phyloP scores from a whole-genome alignment of 371 early-diverging fungal species.

The Rhizopus stolonifer region DNA sequence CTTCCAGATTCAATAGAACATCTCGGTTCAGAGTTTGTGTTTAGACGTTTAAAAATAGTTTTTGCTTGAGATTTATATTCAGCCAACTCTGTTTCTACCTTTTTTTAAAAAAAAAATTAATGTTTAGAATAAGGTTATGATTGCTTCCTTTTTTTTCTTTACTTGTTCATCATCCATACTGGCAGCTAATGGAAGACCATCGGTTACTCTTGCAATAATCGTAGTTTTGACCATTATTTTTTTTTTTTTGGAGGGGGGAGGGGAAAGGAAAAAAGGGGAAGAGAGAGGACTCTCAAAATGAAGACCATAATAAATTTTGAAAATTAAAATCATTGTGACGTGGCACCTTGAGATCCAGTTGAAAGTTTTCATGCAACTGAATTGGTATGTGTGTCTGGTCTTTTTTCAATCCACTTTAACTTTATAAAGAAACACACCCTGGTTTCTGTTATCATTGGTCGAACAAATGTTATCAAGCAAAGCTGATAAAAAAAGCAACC shows the following conservation, averaged over 20 bases:
- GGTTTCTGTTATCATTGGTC: no score
- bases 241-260: not conserved
- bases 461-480: no score
- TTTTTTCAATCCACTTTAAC: no score
- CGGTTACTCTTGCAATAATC: constrained; percentile 91
- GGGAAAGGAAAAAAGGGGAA: constrained; percentile 3
- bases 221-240: constrained; percentile 89
- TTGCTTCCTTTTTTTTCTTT: constrained; percentile 6
- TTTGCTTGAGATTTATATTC: constrained; percentile 95
- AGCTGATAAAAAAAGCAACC: no score
- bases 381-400: no score
- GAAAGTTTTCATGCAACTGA: no score
- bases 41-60: constrained; percentile 83
- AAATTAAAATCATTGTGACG: constrained; percentile 3
- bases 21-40: constrained; percentile 81
- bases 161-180: constrained; percentile 98
- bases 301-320: not conserved
- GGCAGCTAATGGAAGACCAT: constrained; percentile 95
- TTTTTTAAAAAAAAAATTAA: not conserved
- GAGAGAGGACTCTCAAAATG: not conserved
- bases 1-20: constrained; percentile 94
- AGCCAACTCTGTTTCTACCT: constrained; percentile 77
- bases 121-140: no score
- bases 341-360: constrained; percentile 1
- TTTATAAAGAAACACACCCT: no score